Evolutionary conservation across 257 asterid genomes (phyloP).

Genomic region (Lycium ferocissimum): DNA sequence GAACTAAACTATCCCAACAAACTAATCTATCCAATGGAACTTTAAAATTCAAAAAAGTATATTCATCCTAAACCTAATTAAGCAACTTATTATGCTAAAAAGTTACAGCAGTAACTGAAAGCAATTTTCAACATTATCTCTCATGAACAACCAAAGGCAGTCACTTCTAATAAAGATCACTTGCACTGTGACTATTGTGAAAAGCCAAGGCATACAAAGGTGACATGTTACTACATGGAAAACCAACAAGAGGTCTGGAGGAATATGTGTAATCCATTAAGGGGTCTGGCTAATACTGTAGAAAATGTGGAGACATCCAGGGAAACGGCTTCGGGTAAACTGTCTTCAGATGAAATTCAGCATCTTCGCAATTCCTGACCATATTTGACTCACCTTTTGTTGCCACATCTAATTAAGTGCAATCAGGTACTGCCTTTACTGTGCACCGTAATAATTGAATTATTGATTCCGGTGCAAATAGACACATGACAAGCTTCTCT

Average conservation of each 20-base stretch:
- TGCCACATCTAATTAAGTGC: slow-evolving; percentile 10
- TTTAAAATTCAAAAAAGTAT: too few species aligned
- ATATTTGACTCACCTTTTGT: neutral
- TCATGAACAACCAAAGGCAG: neutral
- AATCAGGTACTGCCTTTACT: neutral
- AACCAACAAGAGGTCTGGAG: neutral
- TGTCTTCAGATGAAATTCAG: neutral
- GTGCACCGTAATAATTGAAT: neutral
- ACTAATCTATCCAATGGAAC: too few species aligned
- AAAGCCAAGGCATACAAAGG: neutral
- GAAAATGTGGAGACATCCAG: neutral
- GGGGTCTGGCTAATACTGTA: neutral
- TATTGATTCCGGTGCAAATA: neutral
- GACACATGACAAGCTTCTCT: neutral
- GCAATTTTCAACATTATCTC: neutral
- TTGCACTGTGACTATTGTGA: neutral
- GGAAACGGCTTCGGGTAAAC: neutral
- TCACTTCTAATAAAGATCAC: neutral
- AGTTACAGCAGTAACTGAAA: too few species aligned
- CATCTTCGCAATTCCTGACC: neutral
- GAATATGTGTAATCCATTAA: neutral
- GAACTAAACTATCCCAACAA: too few species aligned
- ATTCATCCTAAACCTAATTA: too few species aligned
- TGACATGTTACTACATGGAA: neutral
- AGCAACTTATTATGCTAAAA: too few species aligned